Percentiles rank a stretch among this genome's conserved stretches.
Evolutionary conservation across 768 basidiomycete species (phyloP).

Genomic region (Royoungia palumana): DNA sequence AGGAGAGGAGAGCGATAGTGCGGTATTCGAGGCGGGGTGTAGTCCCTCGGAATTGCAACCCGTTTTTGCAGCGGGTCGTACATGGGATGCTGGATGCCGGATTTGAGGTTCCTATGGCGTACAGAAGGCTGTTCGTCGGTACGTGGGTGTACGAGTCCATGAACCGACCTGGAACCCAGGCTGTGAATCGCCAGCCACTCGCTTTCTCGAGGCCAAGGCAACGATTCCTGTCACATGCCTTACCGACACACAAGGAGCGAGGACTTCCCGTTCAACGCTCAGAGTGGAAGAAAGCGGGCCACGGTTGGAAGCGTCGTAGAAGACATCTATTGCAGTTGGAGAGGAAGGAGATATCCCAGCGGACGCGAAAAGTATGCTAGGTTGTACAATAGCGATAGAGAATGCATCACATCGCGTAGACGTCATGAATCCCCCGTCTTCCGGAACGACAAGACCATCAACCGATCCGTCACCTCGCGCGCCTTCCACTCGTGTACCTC

Average conservation of each 20-base stretch:
- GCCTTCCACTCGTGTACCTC: conserved; percentile 56
- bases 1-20: conserved; percentile 25
- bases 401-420: conserved; percentile 7
- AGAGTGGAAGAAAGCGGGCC: conserved; percentile 23
- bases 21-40: conserved; percentile 29
- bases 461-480: conserved; percentile 36
- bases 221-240: conserved; percentile 22
- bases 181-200: conserved; percentile 25
- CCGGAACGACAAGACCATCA: conserved; percentile 45
- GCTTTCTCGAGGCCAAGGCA: conserved; percentile 21
- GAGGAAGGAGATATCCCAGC: conserved; percentile 2
- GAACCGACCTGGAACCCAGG: conserved; percentile 7
- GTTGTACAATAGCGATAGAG: conserved; percentile 24
- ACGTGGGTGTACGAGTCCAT: conserved; percentile 25
- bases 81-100: conserved; percentile 40
- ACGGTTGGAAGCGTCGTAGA: conserved; percentile 19
- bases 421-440: conserved; percentile 20
- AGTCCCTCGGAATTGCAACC: conserved; percentile 28
- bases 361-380: conserved; percentile 27
- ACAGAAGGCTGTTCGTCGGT: conserved; percentile 40
- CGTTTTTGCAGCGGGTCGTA: conserved; percentile 36
- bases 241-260: conserved; percentile 30
- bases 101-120: conserved; percentile 38
- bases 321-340: conserved; percentile 3
- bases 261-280: conserved; percentile 33